Percentiles rank a stretch among this genome's conserved stretches.
phyloP scores from a whole-genome alignment of 2,329 filamentous ascomycete species.

The Coleophoma crateriformis region DNA sequence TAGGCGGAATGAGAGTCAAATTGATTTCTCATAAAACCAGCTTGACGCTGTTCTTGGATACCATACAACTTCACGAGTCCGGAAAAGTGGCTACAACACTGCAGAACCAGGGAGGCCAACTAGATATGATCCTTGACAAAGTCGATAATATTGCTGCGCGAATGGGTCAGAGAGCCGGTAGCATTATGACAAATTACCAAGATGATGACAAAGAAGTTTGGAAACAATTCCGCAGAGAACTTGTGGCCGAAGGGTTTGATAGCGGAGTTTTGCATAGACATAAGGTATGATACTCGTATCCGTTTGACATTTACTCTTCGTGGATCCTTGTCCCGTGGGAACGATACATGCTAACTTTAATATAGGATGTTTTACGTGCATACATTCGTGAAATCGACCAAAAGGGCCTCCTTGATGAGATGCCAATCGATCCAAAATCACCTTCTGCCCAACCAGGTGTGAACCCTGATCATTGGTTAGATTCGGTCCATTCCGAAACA shows the following conservation, averaged over 20 bases:
- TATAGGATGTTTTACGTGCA: constrained; percentile 50
- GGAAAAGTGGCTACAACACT: constrained; percentile 29
- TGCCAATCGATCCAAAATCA: constrained; percentile 24
- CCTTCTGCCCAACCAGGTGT: constrained; percentile 23
- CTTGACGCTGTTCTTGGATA: constrained; percentile 51
- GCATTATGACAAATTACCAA: constrained; percentile 26
- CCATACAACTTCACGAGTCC: constrained; percentile 46
- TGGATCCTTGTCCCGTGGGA: too few species aligned
- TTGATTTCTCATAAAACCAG: constrained; percentile 46
- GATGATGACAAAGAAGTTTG: constrained; percentile 48
- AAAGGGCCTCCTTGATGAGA: constrained; percentile 45
- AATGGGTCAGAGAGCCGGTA: constrained; percentile 37
- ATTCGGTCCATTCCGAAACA: constrained; percentile 9
- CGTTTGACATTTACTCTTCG: neutral
- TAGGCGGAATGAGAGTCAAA: constrained; percentile 29
- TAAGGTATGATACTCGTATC: constrained; percentile 39
- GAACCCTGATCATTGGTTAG: constrained; percentile 18
- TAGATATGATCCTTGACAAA: constrained; percentile 54
- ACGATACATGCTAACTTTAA: neutral
- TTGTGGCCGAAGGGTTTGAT: constrained; percentile 54
- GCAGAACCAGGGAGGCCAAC: constrained; percentile 23
- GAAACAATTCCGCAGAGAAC: constrained; percentile 52
- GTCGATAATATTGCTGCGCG: constrained; percentile 51
- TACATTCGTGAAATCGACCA: constrained; percentile 57
- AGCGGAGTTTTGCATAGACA: constrained; percentile 47